Base-by-base conservation (phyloP, 78 protist species). In the Tieghemostelium lacteum region DNA sequence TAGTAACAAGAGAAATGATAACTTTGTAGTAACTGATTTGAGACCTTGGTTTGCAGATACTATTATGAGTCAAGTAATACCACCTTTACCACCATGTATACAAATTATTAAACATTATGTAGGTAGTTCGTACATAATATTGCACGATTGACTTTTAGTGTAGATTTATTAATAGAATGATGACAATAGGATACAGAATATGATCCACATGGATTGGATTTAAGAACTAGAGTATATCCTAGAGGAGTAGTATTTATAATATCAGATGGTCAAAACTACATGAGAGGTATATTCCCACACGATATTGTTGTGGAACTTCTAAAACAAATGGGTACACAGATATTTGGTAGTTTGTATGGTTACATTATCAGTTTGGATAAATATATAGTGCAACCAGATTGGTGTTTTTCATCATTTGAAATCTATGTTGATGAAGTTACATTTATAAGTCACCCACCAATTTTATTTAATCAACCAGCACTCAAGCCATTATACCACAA, bases 91-190 rank as follows among this genome's bases (percentile, higher is more conserved):
- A 19, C 74, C 74, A n/a, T n/a, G 10, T 0, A 31, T 67, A 14
- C 74, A 67, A 67, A 40, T 67, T 42, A 40, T 67, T 26, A 67
- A 40, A 40, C 58, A 67, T 40, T 36, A 67, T 67, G 74, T 33
- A 33, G n/a, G 73, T 20, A 17, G 16, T 8, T 36, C 31, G 4
- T 22, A 65, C 10, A 36, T 65, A 10, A 65, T 33, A 36, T 33
- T 65, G 52, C 33, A 65, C n/a, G 52, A 42, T 39, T 36, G 31
- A 39, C 73, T 36, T n/a, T 36, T 42, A 36, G 36, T 20, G 12
- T 33, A 65, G 7, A 33, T 33, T 65, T 42, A 39, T 3, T 33
- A 65, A n/a, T n/a, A n/a, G 63, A 22, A 57, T 57, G 6, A 57
- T 16, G 8, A 57, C 6, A 22, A 57, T 19, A 57, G 17, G 63